Conservation (phyloP, 164 flowering plant genomes). For the Nelumbo lutea region DNA sequence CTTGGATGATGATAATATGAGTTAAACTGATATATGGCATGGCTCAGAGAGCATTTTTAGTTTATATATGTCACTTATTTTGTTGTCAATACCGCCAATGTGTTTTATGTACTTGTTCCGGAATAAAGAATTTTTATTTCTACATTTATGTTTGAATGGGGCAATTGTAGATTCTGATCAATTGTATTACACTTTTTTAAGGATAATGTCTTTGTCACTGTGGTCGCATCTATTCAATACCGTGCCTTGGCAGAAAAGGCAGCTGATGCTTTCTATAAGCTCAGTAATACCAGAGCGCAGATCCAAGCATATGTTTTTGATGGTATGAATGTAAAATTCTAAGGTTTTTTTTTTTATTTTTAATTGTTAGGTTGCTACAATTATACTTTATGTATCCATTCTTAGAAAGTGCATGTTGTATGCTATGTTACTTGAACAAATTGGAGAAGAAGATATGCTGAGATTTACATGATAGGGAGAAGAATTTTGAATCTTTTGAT, state of each 20-base stretch:
- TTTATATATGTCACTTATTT: no score
- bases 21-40: no score
- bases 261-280: conserved; percentile 70
- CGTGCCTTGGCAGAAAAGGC: conserved; percentile 73
- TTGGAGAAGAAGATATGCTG: neutral
- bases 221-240: conserved; percentile 79
- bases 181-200: conserved; percentile 19
- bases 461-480: neutral
- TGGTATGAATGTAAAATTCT: conserved; percentile 34
- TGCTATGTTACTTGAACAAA: neutral
- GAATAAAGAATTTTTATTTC: neutral
- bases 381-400: neutral
- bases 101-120: no score
- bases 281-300: conserved; percentile 55
- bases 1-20: no score
- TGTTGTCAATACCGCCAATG: no score
- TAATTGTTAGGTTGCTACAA: neutral
- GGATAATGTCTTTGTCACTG: conserved; percentile 84
- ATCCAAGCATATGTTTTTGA: conserved; percentile 83
- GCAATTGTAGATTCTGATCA: neutral
- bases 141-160: neutral
- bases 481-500: neutral
- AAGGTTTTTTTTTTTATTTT: neutral
- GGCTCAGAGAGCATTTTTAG: no score
- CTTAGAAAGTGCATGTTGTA: neutral